Base-by-base conservation (phyloP, 2,329 filamentous ascomycete species). In the Aureobasidium pullulans region DNA sequence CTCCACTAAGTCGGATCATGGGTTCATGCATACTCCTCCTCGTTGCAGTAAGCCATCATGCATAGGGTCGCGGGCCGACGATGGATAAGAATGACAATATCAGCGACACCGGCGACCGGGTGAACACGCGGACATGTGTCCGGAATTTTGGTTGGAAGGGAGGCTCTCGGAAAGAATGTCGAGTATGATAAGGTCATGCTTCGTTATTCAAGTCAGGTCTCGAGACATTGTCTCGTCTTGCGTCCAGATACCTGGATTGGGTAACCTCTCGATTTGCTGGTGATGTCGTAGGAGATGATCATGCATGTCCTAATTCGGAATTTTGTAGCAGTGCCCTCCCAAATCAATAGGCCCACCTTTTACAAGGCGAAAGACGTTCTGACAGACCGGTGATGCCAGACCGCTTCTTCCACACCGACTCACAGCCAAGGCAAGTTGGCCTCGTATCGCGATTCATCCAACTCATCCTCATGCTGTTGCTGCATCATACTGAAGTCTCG, bases 401-500 rank as follows among this genome's bases (percentile, higher is more conserved):
- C 37, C 50, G 36, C 50, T 54, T 15, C n/a, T 34, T 37, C 29
- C 11, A 44, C 52, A 56, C 31, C 40, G 40, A 44, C 42, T 57
- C 31, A 57, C 7, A 57, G 54, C 54, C 54, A 57, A 48, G 43
- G 34, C 43, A n/a, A 7, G 28, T 43, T 40, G 9, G 23, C 43
- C 54, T 57, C 42, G 43, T 57, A 13, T 57, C 23, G 19, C 19
- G 39, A 9, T 13, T 48, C 34, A 11, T 57, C 19, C 9, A 8
- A 5, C 37, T 8, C 23, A 16, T 37, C 43, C 8, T 57, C 36
- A 15, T 48, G 23, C 15, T 31, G 32, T 4, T 48, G 43, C 36
- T 48, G 43, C 43, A 57, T 57, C 34, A 57, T 47, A 15, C 54
- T 29, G 44, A 60, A 60, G 19, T 66, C 72, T 60, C 66, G 68